Evolutionary conservation across 129 eudicot genomes (phyloP), one percentile per base, ranked within the genome.

Genomic region (Arctium minus): DNA sequence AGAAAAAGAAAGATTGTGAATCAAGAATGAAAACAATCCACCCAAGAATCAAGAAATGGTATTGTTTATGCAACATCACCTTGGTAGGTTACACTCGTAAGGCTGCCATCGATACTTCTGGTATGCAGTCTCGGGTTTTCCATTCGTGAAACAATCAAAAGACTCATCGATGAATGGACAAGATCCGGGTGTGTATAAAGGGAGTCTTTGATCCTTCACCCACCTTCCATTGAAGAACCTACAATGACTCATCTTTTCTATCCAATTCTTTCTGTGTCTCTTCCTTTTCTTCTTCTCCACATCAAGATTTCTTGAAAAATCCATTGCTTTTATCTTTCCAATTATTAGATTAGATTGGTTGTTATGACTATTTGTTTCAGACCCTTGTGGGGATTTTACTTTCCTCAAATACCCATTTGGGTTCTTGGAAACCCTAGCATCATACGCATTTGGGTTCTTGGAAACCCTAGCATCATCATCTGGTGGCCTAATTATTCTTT

Each of bases 41-140:
- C 32, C 46, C 39, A 75, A 4, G 29, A 32, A 72, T 32, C 35
- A 13, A 75, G 4, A 76, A 32, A 32, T 32, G 62, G 18, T 13
- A 36, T 29, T 36, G 46, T 53, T 48, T 27, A 1, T 68, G 32
- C 22, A 39, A 17, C 27, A 56, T 44, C 78, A 88, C 91, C 93
- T 83, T 72, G 93, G 91, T n/a, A 90, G 81, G 32, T 83, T 81
- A 79, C 93, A 90, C 27, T 75, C 78, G 6, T 81, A 50, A 3
- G 93, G 91, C 70, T 88, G 83, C 91, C 91, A 88, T 83, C 84
- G 83, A 62, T 81, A 72, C 46, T 71, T 83, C 64, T 86, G 70
- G 78, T 79, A 86, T 0, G 67, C 84, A 76, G 36, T 60, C 50
- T 88, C 89, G 4, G 75, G 83, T 83, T 89, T 86, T 27, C 87